These are phyloP conservation scores for Plenodomus biglobosus DNA, from an alignment of 2,329 filamentous ascomycete species.

Conservation along the genomic window DNA sequence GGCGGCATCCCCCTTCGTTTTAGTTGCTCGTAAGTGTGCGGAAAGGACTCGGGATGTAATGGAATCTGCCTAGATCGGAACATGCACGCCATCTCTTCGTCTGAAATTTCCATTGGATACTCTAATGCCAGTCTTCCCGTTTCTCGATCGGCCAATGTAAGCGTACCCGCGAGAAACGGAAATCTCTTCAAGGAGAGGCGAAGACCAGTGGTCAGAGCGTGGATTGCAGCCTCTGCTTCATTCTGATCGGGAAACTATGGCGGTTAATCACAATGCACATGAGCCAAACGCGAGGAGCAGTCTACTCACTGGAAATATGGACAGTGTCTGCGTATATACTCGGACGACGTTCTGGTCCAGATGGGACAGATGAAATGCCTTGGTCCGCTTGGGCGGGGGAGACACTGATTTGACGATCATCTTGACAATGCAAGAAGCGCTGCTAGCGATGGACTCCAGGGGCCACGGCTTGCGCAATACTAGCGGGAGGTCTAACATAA, in stretches of 20 bases:
- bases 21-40: constrained; percentile 33
- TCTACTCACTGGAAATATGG: constrained; percentile 32
- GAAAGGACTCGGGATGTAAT: constrained; percentile 18
- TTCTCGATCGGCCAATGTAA: constrained; percentile 26
- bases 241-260: constrained; percentile 31
- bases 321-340: constrained; percentile 35
- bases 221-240: constrained; percentile 29
- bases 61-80: constrained; percentile 27
- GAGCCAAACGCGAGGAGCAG: neutral
- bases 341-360: constrained; percentile 38
- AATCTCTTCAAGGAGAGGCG: constrained; percentile 27
- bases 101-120: constrained; percentile 27
- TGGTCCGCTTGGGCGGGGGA: constrained; percentile 20
- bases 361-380: constrained; percentile 32
- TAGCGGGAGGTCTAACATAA: constrained; percentile 24
- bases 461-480: constrained; percentile 20
- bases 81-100: constrained; percentile 16
- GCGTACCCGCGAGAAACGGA: constrained; percentile 36
- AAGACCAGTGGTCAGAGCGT: constrained; percentile 26
- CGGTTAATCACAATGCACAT: neutral
- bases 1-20: constrained; percentile 37
- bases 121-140: constrained; percentile 30
- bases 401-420: constrained; percentile 32
- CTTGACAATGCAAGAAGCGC: constrained; percentile 14
- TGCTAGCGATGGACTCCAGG: constrained; percentile 18